Conservation (phyloP, 139 green algal species). For the Closterium sp. region DNA sequence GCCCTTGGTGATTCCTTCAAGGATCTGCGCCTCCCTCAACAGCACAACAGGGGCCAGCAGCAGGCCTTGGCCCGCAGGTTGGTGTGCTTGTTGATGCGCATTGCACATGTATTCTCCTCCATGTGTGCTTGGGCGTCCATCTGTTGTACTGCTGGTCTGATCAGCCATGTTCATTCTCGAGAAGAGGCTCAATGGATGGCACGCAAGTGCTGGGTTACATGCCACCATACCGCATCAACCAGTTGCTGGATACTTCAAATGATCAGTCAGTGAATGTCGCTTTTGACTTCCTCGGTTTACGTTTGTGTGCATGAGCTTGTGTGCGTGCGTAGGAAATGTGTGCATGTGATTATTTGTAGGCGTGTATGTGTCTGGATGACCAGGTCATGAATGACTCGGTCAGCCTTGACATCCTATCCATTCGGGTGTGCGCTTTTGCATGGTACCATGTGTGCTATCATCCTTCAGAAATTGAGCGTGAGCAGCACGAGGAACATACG, state of each 20-base stretch:
- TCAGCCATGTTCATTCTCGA: no score
- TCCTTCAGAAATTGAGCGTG: background rate
- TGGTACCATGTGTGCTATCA: background rate
- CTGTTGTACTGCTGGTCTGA: no score
- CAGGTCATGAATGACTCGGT: background rate
- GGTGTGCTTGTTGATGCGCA: background rate
- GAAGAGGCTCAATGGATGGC: no score
- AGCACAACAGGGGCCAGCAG: background rate
- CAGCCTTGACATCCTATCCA: background rate
- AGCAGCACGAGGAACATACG: background rate
- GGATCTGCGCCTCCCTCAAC: background rate
- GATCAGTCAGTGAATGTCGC: background rate
- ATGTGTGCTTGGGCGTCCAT: no score
- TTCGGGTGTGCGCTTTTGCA: background rate
- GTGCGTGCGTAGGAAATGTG: background rate
- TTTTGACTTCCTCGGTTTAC: background rate
- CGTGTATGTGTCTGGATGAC: background rate
- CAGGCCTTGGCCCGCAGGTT: background rate
- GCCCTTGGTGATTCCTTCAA: background rate
- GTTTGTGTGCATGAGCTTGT: background rate
- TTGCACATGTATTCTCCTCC: no score
- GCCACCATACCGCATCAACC: no score
- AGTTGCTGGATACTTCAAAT: background rate
- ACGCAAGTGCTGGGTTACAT: no score
- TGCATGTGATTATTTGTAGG: background rate